Evolutionary conservation across 2,329 filamentous ascomycete genomes (phyloP), one percentile per base, ranked within the genome.

Genomic region (Fusarium multiceps): DNA sequence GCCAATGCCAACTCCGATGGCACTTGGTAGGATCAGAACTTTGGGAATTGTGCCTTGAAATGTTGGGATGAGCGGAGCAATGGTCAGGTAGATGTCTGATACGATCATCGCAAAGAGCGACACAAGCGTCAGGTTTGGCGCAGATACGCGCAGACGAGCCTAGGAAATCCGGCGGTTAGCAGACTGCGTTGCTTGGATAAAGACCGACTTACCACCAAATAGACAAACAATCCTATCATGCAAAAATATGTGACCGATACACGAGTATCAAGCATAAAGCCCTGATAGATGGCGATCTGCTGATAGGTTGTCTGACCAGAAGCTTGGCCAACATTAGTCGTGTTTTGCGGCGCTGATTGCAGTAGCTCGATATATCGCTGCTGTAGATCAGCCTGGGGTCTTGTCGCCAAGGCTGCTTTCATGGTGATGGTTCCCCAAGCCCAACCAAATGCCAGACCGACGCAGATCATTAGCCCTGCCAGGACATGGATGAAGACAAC

Each of bases 401-500:
- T 59, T 12, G 69, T 68, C 30, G 69, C 69, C 25, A 72, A 28
- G 11, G 69, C 69, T 7, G 63, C 69, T 21, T 72, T 72, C 69
- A 72, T 72, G 2, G 59, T 54, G 16, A 72, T 62, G 12, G 55
- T 37, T 25, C 69, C 69, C 69, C 69, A 72, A 9, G 59, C 69
- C 69, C 69, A 72, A 4, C 53, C 69, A 16, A 56, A 37, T 3
- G 53, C 58, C 25, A 72, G 23, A 2, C 69, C 69, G 4, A 72
- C 5, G 4, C 67, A 48, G n/a, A 72, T 61, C 28, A 66, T 64
- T 4, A 64, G 27, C 2, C 66, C 66, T 4, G 66, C 59, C 6
- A 66, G 48, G n/a, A 72, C n/a, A 40, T 72, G 69, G 30, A 72
- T 64, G 41, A 72, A 72, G 1, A 72, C 69, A 2, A 72, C 70